A percentile compares a stretch with the other conserved stretches of the same genome.
Conservation (phyloP, 768 basidiomycete species). For the Hericium coralloides region DNA sequence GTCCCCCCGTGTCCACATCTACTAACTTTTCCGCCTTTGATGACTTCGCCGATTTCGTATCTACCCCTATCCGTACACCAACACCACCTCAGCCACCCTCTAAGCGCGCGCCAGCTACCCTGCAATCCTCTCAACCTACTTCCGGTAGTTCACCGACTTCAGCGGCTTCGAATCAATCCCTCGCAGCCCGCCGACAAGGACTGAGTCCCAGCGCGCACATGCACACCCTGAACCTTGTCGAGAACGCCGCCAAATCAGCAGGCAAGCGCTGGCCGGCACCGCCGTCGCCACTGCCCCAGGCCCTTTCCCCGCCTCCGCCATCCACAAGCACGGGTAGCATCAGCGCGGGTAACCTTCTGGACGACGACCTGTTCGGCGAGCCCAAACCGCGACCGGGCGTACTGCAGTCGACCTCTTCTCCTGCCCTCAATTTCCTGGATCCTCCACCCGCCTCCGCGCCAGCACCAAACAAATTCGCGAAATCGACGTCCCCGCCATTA, state of each 20-base stretch:
- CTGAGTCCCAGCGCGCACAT: slow-evolving; percentile 40
- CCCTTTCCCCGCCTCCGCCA: slow-evolving; percentile 26
- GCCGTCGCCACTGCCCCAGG: slow-evolving; percentile 36
- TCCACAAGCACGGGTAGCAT: slow-evolving; percentile 5
- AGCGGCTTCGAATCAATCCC: background rate
- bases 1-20: background rate
- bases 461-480: background rate
- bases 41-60: slow-evolving; percentile 41
- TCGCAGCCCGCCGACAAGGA: slow-evolving; percentile 19
- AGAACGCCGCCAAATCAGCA: slow-evolving; percentile 41
- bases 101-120: slow-evolving; percentile 5
- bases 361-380: background rate
- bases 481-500: background rate
- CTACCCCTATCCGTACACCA: slow-evolving; percentile 18
- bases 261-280: slow-evolving; percentile 35
- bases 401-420: background rate
- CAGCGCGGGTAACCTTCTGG: slow-evolving; percentile 22
- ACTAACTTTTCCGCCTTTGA: slow-evolving; percentile 25
- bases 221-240: slow-evolving; percentile 49
- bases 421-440: background rate
- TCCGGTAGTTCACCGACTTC: too few species aligned
- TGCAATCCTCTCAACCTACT: background rate
- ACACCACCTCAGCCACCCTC: slow-evolving; percentile 24
- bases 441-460: background rate
- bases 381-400: slow-evolving; percentile 6